These are phyloP conservation scores for Pistacia integerrima DNA, from an alignment of 345 rosid genomes.

Conservation along the genomic window DNA sequence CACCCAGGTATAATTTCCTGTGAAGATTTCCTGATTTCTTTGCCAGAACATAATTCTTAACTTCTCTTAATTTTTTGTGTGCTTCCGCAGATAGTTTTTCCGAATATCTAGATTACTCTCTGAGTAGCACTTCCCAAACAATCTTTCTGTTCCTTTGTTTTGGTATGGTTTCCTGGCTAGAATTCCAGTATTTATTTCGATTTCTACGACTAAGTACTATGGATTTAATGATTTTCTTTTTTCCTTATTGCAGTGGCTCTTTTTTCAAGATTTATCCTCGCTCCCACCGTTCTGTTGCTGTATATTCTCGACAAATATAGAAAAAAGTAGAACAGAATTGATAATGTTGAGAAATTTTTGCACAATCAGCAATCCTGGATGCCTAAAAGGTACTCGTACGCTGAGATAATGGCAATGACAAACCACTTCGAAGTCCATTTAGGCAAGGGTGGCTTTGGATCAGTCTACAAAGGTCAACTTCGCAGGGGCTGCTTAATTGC, in stretches of 20 bases:
- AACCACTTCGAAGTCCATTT: neutral
- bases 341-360: neutral
- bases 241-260: neutral
- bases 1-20: too few relatives aligned
- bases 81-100: too few relatives aligned
- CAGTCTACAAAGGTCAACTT: neutral
- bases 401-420: neutral
- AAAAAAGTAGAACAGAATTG: neutral
- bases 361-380: neutral
- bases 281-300: neutral
- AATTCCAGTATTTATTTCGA: too few relatives aligned
- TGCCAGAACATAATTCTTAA: too few relatives aligned
- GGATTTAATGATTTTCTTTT: too few relatives aligned
- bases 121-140: too few relatives aligned
- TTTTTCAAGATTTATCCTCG: neutral
- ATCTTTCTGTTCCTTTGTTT: too few relatives aligned
- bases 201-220: too few relatives aligned
- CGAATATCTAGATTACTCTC: too few relatives aligned
- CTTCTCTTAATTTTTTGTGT: too few relatives aligned
- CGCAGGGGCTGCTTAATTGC: neutral
- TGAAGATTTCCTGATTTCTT: too few relatives aligned
- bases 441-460: neutral
- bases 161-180: too few relatives aligned
- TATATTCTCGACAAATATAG: neutral
- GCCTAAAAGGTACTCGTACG: constrained; percentile 7